Conservation (phyloP, 2,329 filamentous ascomycete genomes). For the Hypomyces perniciosus region DNA sequence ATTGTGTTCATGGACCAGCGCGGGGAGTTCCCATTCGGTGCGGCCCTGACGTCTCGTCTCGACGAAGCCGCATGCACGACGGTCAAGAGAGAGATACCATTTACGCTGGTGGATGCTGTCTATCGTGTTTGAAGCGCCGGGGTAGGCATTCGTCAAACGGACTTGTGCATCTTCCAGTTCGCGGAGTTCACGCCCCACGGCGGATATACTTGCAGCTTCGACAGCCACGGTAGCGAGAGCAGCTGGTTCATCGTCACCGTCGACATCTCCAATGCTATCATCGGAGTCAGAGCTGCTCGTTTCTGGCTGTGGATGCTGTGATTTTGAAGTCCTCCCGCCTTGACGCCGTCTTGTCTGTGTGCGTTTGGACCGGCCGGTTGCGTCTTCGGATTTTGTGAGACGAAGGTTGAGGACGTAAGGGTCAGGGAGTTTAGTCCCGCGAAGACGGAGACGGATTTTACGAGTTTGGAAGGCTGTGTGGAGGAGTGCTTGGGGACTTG, state of each 20-base stretch:
- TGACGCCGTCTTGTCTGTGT: constrained; percentile 12
- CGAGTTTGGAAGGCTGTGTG: constrained; percentile 45
- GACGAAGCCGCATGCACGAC: constrained; percentile 51
- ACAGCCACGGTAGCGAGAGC: constrained; percentile 10
- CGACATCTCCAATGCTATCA: neutral
- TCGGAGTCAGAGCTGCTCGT: constrained; percentile 20
- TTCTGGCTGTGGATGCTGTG: constrained; percentile 15
- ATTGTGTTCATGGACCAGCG: neutral
- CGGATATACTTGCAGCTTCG: constrained; percentile 20
- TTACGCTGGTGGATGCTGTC: constrained; percentile 60
- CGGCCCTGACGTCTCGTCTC: constrained; percentile 23
- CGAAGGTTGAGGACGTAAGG: constrained; percentile 51
- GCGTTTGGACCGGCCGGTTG: constrained; percentile 24
- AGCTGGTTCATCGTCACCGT: constrained; percentile 14
- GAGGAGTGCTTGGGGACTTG: constrained; percentile 42
- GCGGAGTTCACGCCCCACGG: constrained; percentile 35
- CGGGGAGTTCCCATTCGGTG: constrained; percentile 9
- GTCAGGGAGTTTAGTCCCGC: constrained; percentile 47
- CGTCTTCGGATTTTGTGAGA: constrained; percentile 41
- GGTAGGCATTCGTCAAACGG: constrained; percentile 57
- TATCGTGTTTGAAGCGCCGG: constrained; percentile 59
- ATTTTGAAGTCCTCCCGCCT: neutral
- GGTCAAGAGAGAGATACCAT: constrained; percentile 62
- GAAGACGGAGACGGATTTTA: constrained; percentile 51
- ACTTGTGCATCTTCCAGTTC: constrained; percentile 49